Evolutionary conservation across 106 monocot species (phyloP), one percentile per base, ranked within the genome.

Genomic region (Hemerocallis citrina): DNA sequence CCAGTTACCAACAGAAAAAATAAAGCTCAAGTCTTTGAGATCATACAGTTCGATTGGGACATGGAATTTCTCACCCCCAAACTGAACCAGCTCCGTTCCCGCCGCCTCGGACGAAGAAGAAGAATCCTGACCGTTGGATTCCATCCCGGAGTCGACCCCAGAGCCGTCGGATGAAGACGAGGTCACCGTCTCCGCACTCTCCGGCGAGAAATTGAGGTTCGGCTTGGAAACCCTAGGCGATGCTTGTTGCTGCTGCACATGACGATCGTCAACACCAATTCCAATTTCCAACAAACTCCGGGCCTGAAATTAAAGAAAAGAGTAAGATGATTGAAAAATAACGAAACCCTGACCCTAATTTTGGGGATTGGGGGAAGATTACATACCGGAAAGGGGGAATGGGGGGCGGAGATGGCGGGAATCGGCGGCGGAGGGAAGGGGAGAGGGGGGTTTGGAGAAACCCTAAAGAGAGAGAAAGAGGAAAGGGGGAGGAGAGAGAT

Each of bases 31-130:
- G 25, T 46, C 47, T 21, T 32, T 9, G 32, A 68, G 68, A 35
- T 68, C 68, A 34, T 58, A 68, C 4, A 68, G 59, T 16, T 68
- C 68, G 19, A 68, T 14, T 7, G 68, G 95, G 28, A 89, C 52
- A 44, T 64, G 49, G 19, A 69, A 83, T 27, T 52, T 83, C 68
- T 83, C 75, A 42, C 81, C 74, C 34, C 86, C 86, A 9, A 81
- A 74, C 68, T 87, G 95, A 54, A 77, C 80, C 55, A 72, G 36
- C 76, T 86, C 85, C 17, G 58, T 61, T 22, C 78, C 83, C n/a
- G n/a, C n/a, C 0, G 83, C 31, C 47, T 86, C 86, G 1, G 74
- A 79, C 1, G 72, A 72, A 49, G 68, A 78, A 7, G 69, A 62
- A 5, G 71, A 35, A 39, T 86, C 80, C 14, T 69, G 52, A 9